phyloP scores from a whole-genome alignment of 164 flowering plant genomes.

The Kalanchoe fedtschenkoi region DNA sequence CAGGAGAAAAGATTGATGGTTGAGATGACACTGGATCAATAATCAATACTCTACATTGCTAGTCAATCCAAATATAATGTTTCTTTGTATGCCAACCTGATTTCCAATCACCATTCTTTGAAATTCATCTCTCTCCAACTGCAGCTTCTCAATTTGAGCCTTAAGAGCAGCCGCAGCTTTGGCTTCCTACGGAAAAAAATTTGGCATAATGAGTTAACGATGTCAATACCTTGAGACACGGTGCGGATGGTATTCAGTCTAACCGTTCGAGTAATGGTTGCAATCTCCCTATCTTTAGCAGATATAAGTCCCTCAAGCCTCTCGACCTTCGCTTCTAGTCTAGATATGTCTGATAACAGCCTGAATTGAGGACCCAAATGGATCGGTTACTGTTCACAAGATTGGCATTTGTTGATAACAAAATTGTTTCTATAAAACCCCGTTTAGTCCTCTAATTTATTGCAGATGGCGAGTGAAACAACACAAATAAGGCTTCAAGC shows the following conservation, averaged over 20 bases:
- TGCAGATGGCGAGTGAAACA: no score
- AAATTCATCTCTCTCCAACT: constrained; percentile 93
- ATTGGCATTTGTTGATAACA: neutral
- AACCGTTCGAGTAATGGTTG: constrained; percentile 85
- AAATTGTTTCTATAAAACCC: neutral
- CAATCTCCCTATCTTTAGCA: constrained; percentile 88
- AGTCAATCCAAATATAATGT: neutral
- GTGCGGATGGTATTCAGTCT: neutral
- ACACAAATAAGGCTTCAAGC: no score
- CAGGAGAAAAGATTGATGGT: neutral
- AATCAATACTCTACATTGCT: neutral
- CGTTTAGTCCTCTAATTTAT: neutral
- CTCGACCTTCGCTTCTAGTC: constrained; percentile 94
- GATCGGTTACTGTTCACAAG: neutral
- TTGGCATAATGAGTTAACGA: neutral
- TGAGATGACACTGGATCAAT: neutral
- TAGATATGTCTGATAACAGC: constrained; percentile 76
- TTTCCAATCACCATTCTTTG: constrained; percentile 97
- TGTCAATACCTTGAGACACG: no score
- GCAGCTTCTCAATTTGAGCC: constrained; percentile 88
- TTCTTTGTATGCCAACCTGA: constrained; percentile 46
- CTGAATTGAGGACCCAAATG: constrained; percentile 24
- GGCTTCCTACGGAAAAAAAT: constrained; percentile 58
- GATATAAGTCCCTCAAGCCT: constrained; percentile 79
- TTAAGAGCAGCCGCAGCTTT: constrained; percentile 78